Evolutionary conservation across 164 flowering plant species (phyloP), one percentile per base, ranked within the genome.

Genomic region (Nelumbo lutea): DNA sequence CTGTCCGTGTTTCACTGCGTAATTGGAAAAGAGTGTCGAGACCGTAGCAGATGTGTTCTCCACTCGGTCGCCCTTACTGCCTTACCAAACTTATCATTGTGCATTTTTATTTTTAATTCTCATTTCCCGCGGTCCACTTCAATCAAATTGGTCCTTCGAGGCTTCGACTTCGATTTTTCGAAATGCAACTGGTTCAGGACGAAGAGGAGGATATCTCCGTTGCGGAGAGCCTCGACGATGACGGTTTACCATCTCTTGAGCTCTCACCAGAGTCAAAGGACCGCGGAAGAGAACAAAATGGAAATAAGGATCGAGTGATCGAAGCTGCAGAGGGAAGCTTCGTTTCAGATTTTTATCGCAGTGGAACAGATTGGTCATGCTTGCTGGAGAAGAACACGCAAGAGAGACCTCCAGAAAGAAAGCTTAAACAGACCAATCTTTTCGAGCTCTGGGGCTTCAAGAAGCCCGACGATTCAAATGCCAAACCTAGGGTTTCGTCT

Each of bases 371-470:
- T 67, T 86, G 87, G 82, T 86, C 86, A 13, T 69, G 74, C 52
- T 74, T 86, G 78, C 13, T 72, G 57, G 50, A n/a, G 52, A 46
- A 27, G 68, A 52, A 48, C 15, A n/a, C 53, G 13, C 40, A 9
- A 3, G 61, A 52, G 43, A 52, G 42, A 51, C 11, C 59, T 44
- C 63, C 64, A 3, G n/a, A 39, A 15, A 72, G n/a, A 70, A 79
- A 76, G 73, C 74, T 88, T 56, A 83, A 83, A 61, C 93, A 88
- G 61, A 66, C 75, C 1, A 56, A 81, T 76, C 79, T 86, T 6
- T 83, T 88, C 43, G 85, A 85, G 72, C 60, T 81, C 56, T 88
- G 92, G 92, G 88, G 88, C 0, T 64, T 87, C 10, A 76, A 77
- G 62, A 77, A 73, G 60, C 67, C 72, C 46, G 44, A 64, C 8